Conservation (phyloP, 208 protist genomes). For the Crithidia bombi region DNA sequence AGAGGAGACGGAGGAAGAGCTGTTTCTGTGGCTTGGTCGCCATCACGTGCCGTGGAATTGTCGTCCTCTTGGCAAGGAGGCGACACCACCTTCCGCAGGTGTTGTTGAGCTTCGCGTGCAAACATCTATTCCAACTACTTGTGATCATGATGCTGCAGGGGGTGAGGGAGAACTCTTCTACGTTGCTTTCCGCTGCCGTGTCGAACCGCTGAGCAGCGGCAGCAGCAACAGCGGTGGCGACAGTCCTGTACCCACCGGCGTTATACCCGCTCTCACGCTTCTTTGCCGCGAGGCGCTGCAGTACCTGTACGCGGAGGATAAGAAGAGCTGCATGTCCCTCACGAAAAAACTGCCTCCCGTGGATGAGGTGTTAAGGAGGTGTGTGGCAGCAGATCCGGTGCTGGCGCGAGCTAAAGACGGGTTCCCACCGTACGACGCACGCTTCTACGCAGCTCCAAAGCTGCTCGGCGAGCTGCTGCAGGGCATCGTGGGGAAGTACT, state of each 20-base stretch:
- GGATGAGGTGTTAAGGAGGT: slow-evolving; percentile 28
- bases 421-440: slow-evolving; percentile 51
- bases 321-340: background rate
- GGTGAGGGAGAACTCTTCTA: background rate
- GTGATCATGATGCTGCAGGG: background rate
- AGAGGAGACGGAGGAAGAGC: background rate
- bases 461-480: slow-evolving; percentile 71
- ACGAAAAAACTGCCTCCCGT: slow-evolving; percentile 1
- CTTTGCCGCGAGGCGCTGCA: slow-evolving; percentile 30
- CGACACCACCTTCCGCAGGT: slow-evolving; percentile 14
- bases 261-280: slow-evolving; percentile 19
- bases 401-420: slow-evolving; percentile 32
- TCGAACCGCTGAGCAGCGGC: slow-evolving; percentile 11
- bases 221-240: background rate
- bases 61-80: slow-evolving; percentile 25
- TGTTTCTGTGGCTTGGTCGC: slow-evolving; percentile 18
- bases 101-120: slow-evolving; percentile 19
- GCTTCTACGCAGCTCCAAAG: slow-evolving; percentile 60
- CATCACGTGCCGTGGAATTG: slow-evolving; percentile 20
- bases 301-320: slow-evolving; percentile 7
- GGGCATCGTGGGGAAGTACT: slow-evolving; percentile 54
- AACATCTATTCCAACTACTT: background rate
- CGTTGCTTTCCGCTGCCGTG: slow-evolving; percentile 17
- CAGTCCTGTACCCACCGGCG: background rate
- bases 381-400: slow-evolving; percentile 20